Conservation (phyloP, 306 rosid species). For the Rosa multiflora region DNA sequence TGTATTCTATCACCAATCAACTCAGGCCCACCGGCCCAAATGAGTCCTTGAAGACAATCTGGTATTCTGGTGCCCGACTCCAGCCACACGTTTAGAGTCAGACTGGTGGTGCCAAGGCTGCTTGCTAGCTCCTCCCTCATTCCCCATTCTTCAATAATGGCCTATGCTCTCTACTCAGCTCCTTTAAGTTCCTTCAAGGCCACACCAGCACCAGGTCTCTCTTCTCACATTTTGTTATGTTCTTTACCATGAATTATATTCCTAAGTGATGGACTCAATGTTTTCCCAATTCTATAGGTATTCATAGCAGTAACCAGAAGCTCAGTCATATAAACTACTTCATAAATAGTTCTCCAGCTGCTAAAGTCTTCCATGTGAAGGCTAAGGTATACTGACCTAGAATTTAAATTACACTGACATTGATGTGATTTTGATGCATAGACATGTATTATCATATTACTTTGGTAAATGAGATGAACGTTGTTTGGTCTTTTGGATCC, state of each 20-base stretch:
- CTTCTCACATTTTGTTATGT: background rate
- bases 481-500: conserved; percentile 1
- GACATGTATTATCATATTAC: background rate
- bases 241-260: conserved; percentile 11
- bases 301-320: conserved; percentile 11
- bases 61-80: background rate
- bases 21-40: background rate
- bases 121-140: background rate
- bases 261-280: background rate
- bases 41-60: background rate
- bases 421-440: background rate
- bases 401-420: background rate
- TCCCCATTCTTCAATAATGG: conserved; percentile 44
- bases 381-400: conserved; percentile 41
- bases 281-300: conserved; percentile 15
- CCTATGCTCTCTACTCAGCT: conserved; percentile 35
- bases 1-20: background rate
- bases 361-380: conserved; percentile 32
- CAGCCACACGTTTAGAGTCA: background rate
- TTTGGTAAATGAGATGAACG: background rate
- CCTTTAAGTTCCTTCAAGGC: conserved; percentile 31
- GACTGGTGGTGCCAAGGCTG: background rate
- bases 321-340: conserved; percentile 23
- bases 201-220: conserved; percentile 43
- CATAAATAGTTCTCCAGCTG: conserved; percentile 25